A percentile compares a stretch with the other conserved stretches of the same genome.
phyloP scores from a whole-genome alignment of 768 basidiomycete genomes.

The Podaxis sp. region DNA sequence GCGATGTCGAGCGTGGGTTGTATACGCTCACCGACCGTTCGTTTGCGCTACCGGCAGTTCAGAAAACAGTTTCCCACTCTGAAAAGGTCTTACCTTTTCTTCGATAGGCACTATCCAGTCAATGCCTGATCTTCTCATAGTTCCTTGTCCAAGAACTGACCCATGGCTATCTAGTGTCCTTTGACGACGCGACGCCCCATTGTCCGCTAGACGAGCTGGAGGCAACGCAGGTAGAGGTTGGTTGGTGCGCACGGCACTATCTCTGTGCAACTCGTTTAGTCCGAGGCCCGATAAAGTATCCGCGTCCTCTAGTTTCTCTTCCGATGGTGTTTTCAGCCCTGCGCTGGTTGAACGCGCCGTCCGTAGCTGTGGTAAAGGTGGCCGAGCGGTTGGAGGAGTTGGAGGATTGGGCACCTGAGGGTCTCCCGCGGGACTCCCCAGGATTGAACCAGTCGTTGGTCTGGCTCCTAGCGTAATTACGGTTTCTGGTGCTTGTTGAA shows the following conservation, averaged over 20 bases:
- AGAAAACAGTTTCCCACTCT: not conserved
- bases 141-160: slow-evolving; percentile 14
- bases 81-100: slow-evolving; percentile 23
- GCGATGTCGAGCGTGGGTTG: slow-evolving; percentile 52
- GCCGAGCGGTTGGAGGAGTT: not conserved
- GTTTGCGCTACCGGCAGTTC: slow-evolving; percentile 20
- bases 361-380: not conserved
- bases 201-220: slow-evolving; percentile 9
- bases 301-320: slow-evolving; percentile 10
- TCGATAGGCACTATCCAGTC: slow-evolving; percentile 40
- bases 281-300: slow-evolving; percentile 12
- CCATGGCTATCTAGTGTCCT: slow-evolving; percentile 18
- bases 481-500: not conserved
- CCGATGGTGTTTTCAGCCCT: not conserved
- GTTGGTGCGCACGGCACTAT: slow-evolving; percentile 8
- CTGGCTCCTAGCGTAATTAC: not conserved
- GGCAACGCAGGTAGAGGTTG: slow-evolving; percentile 14
- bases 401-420: not conserved
- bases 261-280: slow-evolving; percentile 7
- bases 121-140: slow-evolving; percentile 26
- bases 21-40: slow-evolving; percentile 51
- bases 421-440: not conserved
- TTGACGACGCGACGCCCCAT: slow-evolving; percentile 1
- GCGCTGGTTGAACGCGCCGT: not conserved
- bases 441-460: slow-evolving; percentile 1